Evolutionary conservation across 805 yeast species (phyloP).

Genomic region (Pichia californica): DNA sequence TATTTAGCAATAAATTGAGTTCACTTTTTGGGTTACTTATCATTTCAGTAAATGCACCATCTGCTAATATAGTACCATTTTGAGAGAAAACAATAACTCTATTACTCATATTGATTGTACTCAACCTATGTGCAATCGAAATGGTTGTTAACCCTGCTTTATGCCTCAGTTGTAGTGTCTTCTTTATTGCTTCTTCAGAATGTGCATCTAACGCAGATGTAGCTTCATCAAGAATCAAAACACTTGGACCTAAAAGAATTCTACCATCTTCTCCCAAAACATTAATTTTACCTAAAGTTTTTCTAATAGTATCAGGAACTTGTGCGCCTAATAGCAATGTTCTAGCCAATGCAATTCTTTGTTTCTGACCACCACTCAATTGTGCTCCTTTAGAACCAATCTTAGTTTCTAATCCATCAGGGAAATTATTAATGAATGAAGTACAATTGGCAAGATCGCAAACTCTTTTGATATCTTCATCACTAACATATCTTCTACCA

Average conservation of each 20-base stretch:
- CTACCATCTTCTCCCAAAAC: slow-evolving; percentile 21
- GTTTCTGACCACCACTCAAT: slow-evolving; percentile 92
- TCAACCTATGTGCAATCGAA: slow-evolving; percentile 85
- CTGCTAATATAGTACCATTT: slow-evolving; percentile 67
- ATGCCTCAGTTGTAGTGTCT: slow-evolving; percentile 54
- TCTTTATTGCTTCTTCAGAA: slow-evolving; percentile 79
- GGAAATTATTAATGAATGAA: slow-evolving; percentile 64
- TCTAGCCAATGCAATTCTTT: slow-evolving; percentile 85
- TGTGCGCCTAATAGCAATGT: slow-evolving; percentile 55
- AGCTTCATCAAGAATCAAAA: slow-evolving; percentile 88
- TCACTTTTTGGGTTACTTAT: slow-evolving; percentile 39
- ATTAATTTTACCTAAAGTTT: slow-evolving; percentile 7
- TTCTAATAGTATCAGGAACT: slow-evolving; percentile 9
- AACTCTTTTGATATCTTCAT: slow-evolving; percentile 55
- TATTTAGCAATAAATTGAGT: slow-evolving; percentile 37
- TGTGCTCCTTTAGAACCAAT: slow-evolving; percentile 88
- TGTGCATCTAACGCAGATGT: slow-evolving; percentile 90
- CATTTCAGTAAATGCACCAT: slow-evolving; percentile 53
- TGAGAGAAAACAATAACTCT: slow-evolving; percentile 69
- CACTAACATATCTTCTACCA: slow-evolving; percentile 58
- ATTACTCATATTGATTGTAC: slow-evolving; percentile 80
- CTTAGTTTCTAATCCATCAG: slow-evolving; percentile 71
- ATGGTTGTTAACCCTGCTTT: slow-evolving; percentile 63
- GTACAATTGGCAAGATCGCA: slow-evolving; percentile 66
- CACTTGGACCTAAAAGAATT: slow-evolving; percentile 48